Evolutionary conservation across 2,329 filamentous ascomycete species (phyloP), one percentile per base, ranked within the genome.

Genomic region (Stagonosporopsis rhizophila): DNA sequence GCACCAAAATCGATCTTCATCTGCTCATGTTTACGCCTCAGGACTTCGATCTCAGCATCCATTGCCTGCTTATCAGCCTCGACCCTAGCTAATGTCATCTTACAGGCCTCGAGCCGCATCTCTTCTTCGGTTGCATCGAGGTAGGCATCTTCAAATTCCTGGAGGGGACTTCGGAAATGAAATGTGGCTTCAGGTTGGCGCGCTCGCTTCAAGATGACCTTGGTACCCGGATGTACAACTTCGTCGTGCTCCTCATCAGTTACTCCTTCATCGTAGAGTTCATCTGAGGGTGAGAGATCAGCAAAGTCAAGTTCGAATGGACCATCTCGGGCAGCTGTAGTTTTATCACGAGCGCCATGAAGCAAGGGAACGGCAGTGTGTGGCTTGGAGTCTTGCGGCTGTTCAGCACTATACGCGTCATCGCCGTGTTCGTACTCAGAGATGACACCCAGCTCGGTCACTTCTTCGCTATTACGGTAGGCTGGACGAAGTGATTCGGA

Each of bases 131-230:
- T 42, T 3, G 46, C 58, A 49, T 69, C 62, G 14, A 72, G 64
- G 30, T 67, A 64, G n/a, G 41, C 54, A 39, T 64, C 48, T 52
- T 72, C 69, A 2, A 62, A 20, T 1, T 22, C 50, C 38, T 71
- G 68, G 15, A 71, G 52, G 17, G 67, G 67, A 34, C 68, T 60
- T 15, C 60, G 61, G 7, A 52, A 22, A 11, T 48, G 48, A 1
- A 65, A 12, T 1, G 12, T 14, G 2, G 23, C 22, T 6, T 57
- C 39, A 8, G 44, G 23, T n/a, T 64, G 51, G 12, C 37, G 38
- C 4, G 34, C 19, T 8, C 37, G 37, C 5, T 52, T 46, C 9
- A 53, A 3, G 2, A 56, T n/a, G 15, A 63, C 27, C 12, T 53
- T 54, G 9, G 40, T 48, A 7, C 52, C 52, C 25, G 50, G 46